Evolutionary conservation across 306 rosid genomes (phyloP).

Genomic region (Rubus idaeus): DNA sequence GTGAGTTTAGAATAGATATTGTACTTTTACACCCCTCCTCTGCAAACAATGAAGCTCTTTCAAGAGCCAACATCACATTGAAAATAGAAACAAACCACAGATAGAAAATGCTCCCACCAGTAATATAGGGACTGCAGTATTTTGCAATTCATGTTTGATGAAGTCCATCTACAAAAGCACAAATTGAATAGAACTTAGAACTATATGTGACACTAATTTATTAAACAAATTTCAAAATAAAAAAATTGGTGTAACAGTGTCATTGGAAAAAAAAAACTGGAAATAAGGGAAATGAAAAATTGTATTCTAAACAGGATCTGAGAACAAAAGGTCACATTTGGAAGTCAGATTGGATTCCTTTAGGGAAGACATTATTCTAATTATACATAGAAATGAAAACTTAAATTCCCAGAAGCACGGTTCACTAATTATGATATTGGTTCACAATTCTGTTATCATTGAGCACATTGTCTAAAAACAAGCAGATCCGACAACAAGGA

Average conservation of each 20-base stretch:
- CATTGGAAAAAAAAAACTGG: not conserved
- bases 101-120: conserved; percentile 51
- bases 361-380: not conserved
- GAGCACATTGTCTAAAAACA: conserved; percentile 7
- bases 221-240: not conserved
- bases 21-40: not conserved
- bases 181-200: conserved; percentile 10
- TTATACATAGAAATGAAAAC: not conserved
- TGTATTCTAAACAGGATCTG: not conserved
- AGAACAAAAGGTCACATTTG: not conserved
- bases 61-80: conserved; percentile 9
- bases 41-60: not conserved
- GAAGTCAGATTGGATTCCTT: not conserved
- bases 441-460: not conserved
- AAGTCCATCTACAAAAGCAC: conserved; percentile 57
- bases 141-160: conserved; percentile 67
- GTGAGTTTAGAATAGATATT: not conserved
- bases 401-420: not conserved
- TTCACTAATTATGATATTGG: not conserved
- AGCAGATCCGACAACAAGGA: conserved; percentile 19
- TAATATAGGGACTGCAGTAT: conserved; percentile 63
- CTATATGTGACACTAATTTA: not conserved
- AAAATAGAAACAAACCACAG: conserved; percentile 11
- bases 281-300: not conserved
- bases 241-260: not conserved